Evolutionary conservation across 2,329 filamentous ascomycete genomes (phyloP).

Genomic region (Aciculosporium take): DNA sequence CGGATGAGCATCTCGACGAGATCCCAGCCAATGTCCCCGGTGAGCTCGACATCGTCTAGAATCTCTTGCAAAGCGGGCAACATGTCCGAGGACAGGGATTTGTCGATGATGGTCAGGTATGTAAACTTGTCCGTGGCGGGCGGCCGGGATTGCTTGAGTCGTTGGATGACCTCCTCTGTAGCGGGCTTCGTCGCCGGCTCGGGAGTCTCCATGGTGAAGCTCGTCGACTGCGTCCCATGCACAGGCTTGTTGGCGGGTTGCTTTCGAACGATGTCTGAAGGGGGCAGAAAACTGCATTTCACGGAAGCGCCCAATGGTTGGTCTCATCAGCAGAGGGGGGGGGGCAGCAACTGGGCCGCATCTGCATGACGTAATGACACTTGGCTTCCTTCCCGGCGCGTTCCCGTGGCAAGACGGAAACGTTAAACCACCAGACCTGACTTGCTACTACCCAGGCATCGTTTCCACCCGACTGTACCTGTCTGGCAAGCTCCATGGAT

Average conservation of each 20-base stretch:
- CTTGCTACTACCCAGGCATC: too few species aligned
- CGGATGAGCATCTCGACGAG: slow-evolving; percentile 60
- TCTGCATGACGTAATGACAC: not conserved
- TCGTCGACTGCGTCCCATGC: not conserved
- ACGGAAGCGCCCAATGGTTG: not conserved
- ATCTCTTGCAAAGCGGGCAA: slow-evolving; percentile 55
- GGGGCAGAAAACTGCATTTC: too few species aligned
- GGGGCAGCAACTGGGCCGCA: not conserved
- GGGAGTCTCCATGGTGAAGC: slow-evolving; percentile 2
- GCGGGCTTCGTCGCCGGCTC: slow-evolving; percentile 15
- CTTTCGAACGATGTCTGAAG: too few species aligned
- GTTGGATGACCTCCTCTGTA: slow-evolving; percentile 27
- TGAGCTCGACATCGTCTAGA: slow-evolving; percentile 52
- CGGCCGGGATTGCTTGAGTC: slow-evolving; percentile 34
- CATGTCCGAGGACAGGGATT: slow-evolving; percentile 52
- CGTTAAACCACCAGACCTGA: too few species aligned
- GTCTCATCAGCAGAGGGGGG: not conserved
- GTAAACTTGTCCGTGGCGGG: slow-evolving; percentile 53
- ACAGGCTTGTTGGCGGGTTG: too few species aligned
- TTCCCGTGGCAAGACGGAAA: too few species aligned
- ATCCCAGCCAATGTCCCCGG: slow-evolving; percentile 72
- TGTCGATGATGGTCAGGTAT: slow-evolving; percentile 65
- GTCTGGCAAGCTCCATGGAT: too few species aligned
- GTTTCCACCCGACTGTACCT: too few species aligned
- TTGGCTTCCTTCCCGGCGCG: not conserved